Conservation (phyloP, 1,284 basidiomycete species). For the Tetrapyrgos nigripes region DNA sequence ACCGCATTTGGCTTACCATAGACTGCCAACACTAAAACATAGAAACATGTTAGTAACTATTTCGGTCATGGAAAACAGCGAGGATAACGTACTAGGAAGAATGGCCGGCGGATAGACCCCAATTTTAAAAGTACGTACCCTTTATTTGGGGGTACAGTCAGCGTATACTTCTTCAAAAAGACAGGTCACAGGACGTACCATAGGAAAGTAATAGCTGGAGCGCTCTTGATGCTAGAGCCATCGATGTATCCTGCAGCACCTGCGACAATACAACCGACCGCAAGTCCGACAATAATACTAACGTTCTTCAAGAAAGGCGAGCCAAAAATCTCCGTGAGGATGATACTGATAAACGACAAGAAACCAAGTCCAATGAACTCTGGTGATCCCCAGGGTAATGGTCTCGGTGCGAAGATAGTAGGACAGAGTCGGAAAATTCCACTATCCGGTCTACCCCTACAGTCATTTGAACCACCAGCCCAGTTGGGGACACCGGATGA, state of each 20-base stretch:
- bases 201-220: conserved; percentile 82
- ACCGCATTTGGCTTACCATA: conserved; percentile 52
- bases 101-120: conserved; percentile 83
- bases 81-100: conserved; percentile 53
- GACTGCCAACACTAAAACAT: conserved; percentile 65
- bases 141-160: conserved; percentile 26
- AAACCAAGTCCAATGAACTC: conserved; percentile 89
- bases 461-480: conserved; percentile 83
- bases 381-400: conserved; percentile 75
- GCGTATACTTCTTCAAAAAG: background rate
- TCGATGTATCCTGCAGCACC: conserved; percentile 80
- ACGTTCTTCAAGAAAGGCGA: conserved; percentile 85
- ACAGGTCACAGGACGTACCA: conserved; percentile 47
- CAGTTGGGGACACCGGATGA: conserved; percentile 80
- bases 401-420: conserved; percentile 65
- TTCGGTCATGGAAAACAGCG: background rate
- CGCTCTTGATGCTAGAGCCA: conserved; percentile 62
- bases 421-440: conserved; percentile 78
- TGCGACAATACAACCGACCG: conserved; percentile 81
- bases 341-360: conserved; percentile 79
- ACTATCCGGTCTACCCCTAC: conserved; percentile 59
- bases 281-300: conserved; percentile 76
- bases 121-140: conserved; percentile 84
- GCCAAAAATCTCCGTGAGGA: conserved; percentile 81
- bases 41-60: background rate